Evolutionary conservation across 257 asterid genomes (phyloP).

Genomic region (Solanum chilense): DNA sequence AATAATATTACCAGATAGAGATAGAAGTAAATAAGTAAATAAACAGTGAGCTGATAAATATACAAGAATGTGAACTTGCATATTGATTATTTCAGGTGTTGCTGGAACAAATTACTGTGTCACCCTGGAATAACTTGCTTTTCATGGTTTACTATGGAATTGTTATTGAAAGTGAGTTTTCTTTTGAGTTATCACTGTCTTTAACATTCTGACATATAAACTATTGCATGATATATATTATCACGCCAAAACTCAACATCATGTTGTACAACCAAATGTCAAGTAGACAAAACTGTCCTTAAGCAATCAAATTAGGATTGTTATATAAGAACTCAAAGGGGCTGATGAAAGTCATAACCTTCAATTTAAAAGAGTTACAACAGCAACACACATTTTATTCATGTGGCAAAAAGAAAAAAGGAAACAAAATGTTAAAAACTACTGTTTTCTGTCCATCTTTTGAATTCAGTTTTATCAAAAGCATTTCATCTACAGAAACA

Average conservation of each 20-base stretch:
- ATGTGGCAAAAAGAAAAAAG: not conserved
- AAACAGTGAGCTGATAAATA: not conserved
- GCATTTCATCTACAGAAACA: not conserved
- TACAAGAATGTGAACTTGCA: not conserved
- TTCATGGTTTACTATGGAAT: slow-evolving; percentile 90
- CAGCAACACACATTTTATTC: not conserved
- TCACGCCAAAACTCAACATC: not conserved
- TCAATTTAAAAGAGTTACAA: not conserved
- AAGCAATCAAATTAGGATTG: not conserved
- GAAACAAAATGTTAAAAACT: not conserved
- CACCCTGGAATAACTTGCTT: slow-evolving; percentile 91
- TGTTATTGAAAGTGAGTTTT: slow-evolving; percentile 69
- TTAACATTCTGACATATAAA: not conserved
- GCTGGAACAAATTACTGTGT: slow-evolving; percentile 75
- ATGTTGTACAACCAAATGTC: not conserved
- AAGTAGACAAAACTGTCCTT: not conserved
- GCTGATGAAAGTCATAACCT: not conserved
- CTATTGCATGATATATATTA: not conserved
- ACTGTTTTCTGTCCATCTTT: not conserved
- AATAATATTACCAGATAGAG: not conserved
- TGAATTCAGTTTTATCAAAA: not conserved
- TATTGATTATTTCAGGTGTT: slow-evolving; percentile 54
- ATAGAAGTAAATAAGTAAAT: not conserved
- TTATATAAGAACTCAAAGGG: not conserved
- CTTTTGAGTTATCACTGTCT: not conserved